Evolutionary conservation across 768 basidiomycete species (phyloP).

Genomic region (Lactarius akahatsu): DNA sequence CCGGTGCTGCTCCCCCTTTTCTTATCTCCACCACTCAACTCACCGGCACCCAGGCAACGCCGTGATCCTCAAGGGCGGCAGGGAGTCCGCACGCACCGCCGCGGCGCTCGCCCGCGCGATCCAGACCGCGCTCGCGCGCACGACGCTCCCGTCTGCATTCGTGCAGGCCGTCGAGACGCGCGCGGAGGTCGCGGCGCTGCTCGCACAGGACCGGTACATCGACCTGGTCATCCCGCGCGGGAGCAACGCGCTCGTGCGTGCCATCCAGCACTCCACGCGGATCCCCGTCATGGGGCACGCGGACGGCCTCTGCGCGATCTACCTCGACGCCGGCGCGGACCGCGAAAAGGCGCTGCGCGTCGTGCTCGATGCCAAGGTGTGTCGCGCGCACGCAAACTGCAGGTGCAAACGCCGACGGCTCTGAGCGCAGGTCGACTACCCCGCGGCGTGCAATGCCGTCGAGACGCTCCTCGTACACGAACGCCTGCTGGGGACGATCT

Average conservation of each 20-base stretch:
- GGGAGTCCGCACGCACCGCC: constrained; percentile 86
- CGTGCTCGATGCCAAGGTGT: constrained; percentile 90
- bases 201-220: constrained; percentile 87
- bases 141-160: constrained; percentile 72
- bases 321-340: constrained; percentile 81
- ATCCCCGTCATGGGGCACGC: constrained; percentile 99
- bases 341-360: constrained; percentile 77
- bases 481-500: constrained; percentile 65
- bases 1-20: constrained; percentile 49
- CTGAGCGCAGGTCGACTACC: constrained; percentile 76
- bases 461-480: constrained; percentile 89
- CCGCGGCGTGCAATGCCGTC: constrained; percentile 91
- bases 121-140: constrained; percentile 68
- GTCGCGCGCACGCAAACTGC: constrained; percentile 10
- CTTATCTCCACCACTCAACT: background rate
- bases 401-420: background rate
- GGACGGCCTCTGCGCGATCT: constrained; percentile 91
- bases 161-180: constrained; percentile 92
- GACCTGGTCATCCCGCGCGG: constrained; percentile 97
- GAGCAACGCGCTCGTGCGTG: constrained; percentile 84
- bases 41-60: constrained; percentile 71
- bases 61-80: constrained; percentile 96
- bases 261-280: constrained; percentile 84
- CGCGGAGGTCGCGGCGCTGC: constrained; percentile 83
- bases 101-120: constrained; percentile 77